phyloP scores from a whole-genome alignment of 352 stramenopile genomes.

The Plasmopara halstedii region DNA sequence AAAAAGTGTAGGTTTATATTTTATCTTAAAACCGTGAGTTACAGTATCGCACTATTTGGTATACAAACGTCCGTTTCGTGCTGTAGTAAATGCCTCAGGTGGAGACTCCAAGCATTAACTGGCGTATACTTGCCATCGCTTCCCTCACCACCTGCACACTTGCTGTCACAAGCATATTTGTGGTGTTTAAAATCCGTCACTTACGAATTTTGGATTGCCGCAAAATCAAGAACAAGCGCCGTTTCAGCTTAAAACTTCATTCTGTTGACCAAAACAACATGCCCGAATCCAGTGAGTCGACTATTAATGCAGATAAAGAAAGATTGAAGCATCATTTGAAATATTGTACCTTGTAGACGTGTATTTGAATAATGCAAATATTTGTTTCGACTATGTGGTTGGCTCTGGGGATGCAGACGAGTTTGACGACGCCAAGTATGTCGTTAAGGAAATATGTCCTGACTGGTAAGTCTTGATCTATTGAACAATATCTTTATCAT shows the following conservation, averaged over 20 bases:
- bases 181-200: slow-evolving; percentile 5
- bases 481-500: neutral
- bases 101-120: too few relatives aligned
- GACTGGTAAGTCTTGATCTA: slow-evolving; percentile 32
- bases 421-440: slow-evolving; percentile 76
- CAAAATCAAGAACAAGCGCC: neutral
- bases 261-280: slow-evolving; percentile 9
- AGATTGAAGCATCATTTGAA: neutral
- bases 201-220: slow-evolving; percentile 13
- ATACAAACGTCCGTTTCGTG: too few relatives aligned
- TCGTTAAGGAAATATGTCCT: slow-evolving; percentile 55
- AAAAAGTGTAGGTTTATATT: too few relatives aligned
- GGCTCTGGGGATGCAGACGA: slow-evolving; percentile 54
- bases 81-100: too few relatives aligned
- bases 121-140: too few relatives aligned
- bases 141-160: too few relatives aligned
- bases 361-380: slow-evolving; percentile 77
- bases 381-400: slow-evolving; percentile 64
- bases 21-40: too few relatives aligned
- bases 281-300: slow-evolving; percentile 7
- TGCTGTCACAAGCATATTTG: too few relatives aligned
- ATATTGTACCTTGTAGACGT: slow-evolving; percentile 27
- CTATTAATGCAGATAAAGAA: neutral
- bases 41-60: too few relatives aligned
- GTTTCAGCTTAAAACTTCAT: slow-evolving; percentile 6